Evolutionary conservation across 2,329 filamentous ascomycete genomes (phyloP).

Genomic region (Ceratocystis papillata): DNA sequence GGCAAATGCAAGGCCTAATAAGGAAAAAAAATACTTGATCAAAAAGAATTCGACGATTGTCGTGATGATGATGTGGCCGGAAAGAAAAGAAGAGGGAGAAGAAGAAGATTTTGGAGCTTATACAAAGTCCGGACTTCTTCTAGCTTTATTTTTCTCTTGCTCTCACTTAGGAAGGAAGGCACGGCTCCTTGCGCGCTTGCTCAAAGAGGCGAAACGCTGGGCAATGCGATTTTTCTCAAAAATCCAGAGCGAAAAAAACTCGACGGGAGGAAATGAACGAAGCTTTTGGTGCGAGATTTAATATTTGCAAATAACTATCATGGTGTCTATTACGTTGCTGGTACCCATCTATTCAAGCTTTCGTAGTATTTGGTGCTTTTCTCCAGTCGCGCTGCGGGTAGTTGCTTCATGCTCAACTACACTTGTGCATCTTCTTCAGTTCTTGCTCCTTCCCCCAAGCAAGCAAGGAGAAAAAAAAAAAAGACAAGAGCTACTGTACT

Average conservation of each 20-base stretch:
- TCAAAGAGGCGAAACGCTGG: constrained; percentile 10
- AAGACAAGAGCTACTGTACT: background rate
- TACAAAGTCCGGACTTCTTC: constrained; percentile 2
- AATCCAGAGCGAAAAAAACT: background rate
- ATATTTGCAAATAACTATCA: too few relatives aligned
- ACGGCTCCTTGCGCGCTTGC: constrained; percentile 14
- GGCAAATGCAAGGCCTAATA: too few relatives aligned
- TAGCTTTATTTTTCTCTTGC: constrained; percentile 12
- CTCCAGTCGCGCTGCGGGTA: background rate
- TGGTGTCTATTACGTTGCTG: too few relatives aligned
- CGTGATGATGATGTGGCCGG: background rate
- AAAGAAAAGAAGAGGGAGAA: constrained; percentile 26
- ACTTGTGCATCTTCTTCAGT: background rate
- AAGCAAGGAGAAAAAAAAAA: background rate
- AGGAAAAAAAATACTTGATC: background rate
- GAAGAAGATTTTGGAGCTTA: constrained; percentile 12
- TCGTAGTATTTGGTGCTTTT: background rate
- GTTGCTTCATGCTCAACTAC: background rate
- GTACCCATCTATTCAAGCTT: too few relatives aligned
- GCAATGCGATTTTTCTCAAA: constrained; percentile 7
- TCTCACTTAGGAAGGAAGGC: constrained; percentile 13
- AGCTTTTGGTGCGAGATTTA: too few relatives aligned
- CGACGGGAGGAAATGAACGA: too few relatives aligned
- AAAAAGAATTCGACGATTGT: background rate
- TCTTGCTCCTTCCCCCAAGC: background rate